phyloP scores from a whole-genome alignment of 1,284 basidiomycete genomes.

The Puccinia triticina region DNA sequence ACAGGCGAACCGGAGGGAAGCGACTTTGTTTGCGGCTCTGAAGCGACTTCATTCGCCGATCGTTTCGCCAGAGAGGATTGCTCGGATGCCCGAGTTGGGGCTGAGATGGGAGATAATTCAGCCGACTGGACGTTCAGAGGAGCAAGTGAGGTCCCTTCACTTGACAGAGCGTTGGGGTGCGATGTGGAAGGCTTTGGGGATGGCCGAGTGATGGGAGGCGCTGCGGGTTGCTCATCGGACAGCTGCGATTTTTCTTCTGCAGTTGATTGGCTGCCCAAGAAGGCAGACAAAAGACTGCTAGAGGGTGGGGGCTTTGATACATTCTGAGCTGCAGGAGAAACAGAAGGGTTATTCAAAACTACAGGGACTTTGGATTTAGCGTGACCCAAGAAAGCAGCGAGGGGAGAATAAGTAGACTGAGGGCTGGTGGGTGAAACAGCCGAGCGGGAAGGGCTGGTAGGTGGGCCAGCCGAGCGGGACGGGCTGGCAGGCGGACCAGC shows the following conservation, averaged over 20 bases:
- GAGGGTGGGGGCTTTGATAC: background rate
- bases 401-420: slow-evolving; percentile 39
- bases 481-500: background rate
- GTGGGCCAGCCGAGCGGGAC: background rate
- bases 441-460: background rate
- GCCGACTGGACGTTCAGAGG: background rate
- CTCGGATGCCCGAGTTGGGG: background rate
- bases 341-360: background rate
- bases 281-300: slow-evolving; percentile 33
- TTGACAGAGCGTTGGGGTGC: background rate
- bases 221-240: background rate
- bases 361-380: background rate
- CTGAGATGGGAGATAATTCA: background rate
- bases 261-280: slow-evolving; percentile 5
- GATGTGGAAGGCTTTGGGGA: background rate
- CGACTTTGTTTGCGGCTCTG: background rate
- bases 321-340: background rate
- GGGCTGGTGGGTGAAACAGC: background rate
- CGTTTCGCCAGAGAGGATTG: background rate
- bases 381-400: slow-evolving; percentile 46
- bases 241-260: background rate
- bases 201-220: background rate
- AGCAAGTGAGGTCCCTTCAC: background rate
- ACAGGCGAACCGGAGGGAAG: background rate
- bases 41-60: background rate